phyloP scores from a whole-genome alignment of 805 yeast genomes.

The Sugiyamaella valdiviana region DNA sequence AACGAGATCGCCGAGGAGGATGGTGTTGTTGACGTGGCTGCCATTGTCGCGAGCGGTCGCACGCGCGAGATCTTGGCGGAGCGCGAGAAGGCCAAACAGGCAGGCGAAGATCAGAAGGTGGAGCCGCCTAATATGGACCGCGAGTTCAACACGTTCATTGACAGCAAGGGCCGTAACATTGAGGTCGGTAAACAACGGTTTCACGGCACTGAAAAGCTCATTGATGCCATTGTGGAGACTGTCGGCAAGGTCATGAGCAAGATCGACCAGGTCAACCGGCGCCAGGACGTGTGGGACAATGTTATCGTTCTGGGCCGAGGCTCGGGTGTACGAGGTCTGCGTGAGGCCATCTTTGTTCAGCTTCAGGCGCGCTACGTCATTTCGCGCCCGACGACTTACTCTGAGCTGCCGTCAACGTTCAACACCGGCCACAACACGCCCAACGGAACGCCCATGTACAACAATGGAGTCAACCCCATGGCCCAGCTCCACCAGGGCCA shows the following conservation, averaged over 20 bases:
- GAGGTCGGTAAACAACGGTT: conserved; percentile 86
- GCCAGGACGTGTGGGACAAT: conserved; percentile 82
- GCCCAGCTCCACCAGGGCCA: conserved; percentile 28
- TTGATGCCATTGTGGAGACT: conserved; percentile 47
- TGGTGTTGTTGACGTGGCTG: conserved; percentile 81
- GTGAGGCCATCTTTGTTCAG: conserved; percentile 57
- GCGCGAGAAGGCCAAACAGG: conserved; percentile 46
- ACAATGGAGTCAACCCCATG: conserved; percentile 12
- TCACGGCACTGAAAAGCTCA: conserved; percentile 62
- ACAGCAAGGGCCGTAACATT: conserved; percentile 49
- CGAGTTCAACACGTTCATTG: conserved; percentile 66
- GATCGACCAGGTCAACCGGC: conserved; percentile 60
- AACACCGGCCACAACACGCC: conserved; percentile 31
- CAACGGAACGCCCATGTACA: conserved; percentile 20
- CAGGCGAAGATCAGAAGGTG: conserved; percentile 31
- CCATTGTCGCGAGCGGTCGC: conserved; percentile 72
- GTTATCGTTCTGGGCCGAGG: conserved; percentile 77
- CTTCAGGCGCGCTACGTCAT: conserved; percentile 53
- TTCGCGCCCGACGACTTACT: conserved; percentile 30
- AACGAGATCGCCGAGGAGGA: conserved; percentile 42
- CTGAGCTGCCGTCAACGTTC: conserved; percentile 34
- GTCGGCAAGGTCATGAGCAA: conserved; percentile 48
- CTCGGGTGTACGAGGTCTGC: conserved; percentile 65
- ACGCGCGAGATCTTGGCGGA: conserved; percentile 65
- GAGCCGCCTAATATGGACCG: conserved; percentile 53